These are phyloP conservation scores for Dactylellina sp. DNA, from an alignment of 2,329 filamentous ascomycete species.

Conservation along the genomic window DNA sequence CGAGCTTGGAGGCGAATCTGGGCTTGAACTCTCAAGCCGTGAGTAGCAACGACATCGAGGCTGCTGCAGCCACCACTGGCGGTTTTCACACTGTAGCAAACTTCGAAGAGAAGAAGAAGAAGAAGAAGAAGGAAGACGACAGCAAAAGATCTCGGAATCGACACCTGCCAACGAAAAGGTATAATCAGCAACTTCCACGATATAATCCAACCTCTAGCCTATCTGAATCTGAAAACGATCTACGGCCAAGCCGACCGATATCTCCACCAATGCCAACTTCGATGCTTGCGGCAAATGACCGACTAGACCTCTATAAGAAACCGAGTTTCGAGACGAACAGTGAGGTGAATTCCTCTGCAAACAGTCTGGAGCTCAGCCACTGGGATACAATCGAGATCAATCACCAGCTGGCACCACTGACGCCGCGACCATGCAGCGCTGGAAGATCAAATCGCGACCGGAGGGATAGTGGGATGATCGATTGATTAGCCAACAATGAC, in stretches of 20 bases:
- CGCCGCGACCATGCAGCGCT: conserved; percentile 31
- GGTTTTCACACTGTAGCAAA: neutral
- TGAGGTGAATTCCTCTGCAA: conserved; percentile 35
- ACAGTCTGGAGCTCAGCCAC: conserved; percentile 41
- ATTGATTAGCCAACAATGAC: conserved; percentile 15
- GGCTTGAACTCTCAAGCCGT: neutral
- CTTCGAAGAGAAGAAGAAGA: neutral
- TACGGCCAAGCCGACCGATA: neutral
- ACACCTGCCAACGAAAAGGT: conserved; percentile 9
- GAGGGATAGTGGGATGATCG: conserved; percentile 30
- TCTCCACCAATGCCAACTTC: conserved; percentile 15
- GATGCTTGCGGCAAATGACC: conserved; percentile 3
- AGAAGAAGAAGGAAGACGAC: neutral
- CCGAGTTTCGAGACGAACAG: conserved; percentile 33
- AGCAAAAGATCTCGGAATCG: neutral
- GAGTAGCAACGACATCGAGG: conserved; percentile 21
- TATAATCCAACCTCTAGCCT: conserved; percentile 35
- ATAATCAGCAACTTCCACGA: conserved; percentile 38
- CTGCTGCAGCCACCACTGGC: neutral
- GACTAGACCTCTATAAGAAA: conserved; percentile 3
- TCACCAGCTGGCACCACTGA: conserved; percentile 21
- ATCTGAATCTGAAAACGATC: conserved; percentile 21
- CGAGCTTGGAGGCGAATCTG: neutral
- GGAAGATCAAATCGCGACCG: conserved; percentile 23
- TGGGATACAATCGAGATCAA: conserved; percentile 40